Conservation (phyloP, 805 yeast genomes). For the Candida verbasci region DNA sequence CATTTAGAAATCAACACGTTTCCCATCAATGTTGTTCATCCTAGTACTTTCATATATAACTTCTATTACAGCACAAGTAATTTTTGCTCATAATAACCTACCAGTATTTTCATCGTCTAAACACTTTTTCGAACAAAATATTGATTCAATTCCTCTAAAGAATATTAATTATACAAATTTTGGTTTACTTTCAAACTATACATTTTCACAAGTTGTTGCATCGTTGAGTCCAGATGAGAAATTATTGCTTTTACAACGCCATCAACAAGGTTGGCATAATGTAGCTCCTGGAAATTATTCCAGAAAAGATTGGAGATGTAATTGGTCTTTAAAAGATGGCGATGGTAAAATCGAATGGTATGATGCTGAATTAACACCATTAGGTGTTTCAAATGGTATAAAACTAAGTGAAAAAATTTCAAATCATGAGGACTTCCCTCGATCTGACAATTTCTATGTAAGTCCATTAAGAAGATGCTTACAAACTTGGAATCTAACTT, state of each 20-base stretch:
- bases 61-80: neutral
- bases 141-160: neutral
- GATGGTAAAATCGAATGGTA: slow-evolving; percentile 5
- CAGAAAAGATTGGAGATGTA: slow-evolving; percentile 1
- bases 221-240: slow-evolving; percentile 1
- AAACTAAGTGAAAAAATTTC: neutral
- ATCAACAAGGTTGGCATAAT: slow-evolving; percentile 5
- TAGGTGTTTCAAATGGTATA: neutral
- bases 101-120: slow-evolving; percentile 1
- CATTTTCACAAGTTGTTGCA: slow-evolving; percentile 1
- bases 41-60: no score
- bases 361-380: slow-evolving; percentile 5
- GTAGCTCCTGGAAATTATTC: slow-evolving; percentile 1
- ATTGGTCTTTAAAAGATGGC: slow-evolving; percentile 3
- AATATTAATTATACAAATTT: neutral
- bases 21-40: no score
- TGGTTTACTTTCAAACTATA: slow-evolving; percentile 1
- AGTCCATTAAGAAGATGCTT: slow-evolving; percentile 6
- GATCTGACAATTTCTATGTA: neutral
- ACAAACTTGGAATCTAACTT: slow-evolving; percentile 3
- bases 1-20: no score
- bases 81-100: neutral
- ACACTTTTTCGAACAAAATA: slow-evolving; percentile 2
- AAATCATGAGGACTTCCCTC: neutral
- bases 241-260: slow-evolving; percentile 3